phyloP scores from a whole-genome alignment of 2,329 filamentous ascomycete genomes.

The Teratosphaeriaceae sp. region DNA sequence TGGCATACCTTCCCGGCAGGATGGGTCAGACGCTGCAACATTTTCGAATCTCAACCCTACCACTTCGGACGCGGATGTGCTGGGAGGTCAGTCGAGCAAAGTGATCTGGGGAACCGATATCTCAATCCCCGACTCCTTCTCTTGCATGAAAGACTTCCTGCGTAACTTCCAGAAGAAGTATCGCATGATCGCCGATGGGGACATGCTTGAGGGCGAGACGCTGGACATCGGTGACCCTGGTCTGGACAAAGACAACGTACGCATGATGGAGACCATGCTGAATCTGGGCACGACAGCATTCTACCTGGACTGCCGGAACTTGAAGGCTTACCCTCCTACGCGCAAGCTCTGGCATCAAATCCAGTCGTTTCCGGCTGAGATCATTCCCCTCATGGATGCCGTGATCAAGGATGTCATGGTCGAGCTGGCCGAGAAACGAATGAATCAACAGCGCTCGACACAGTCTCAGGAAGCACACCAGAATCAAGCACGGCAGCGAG shows the following conservation, averaged over 20 bases:
- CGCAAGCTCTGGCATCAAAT: slow-evolving; percentile 93
- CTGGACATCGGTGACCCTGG: slow-evolving; percentile 60
- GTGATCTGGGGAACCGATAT: slow-evolving; percentile 98
- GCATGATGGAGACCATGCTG: slow-evolving; percentile 84
- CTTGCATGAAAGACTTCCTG: slow-evolving; percentile 84
- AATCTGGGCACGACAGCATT: slow-evolving; percentile 75
- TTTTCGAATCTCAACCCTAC: slow-evolving; percentile 68
- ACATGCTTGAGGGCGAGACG: slow-evolving; percentile 64
- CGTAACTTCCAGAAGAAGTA: slow-evolving; percentile 91
- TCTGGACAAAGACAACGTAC: slow-evolving; percentile 74
- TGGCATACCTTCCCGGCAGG: slow-evolving; percentile 50
- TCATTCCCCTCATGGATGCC: slow-evolving; percentile 95
- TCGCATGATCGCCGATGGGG: slow-evolving; percentile 83
- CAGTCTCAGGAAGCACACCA: slow-evolving; percentile 21
- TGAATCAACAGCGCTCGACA: slow-evolving; percentile 52
- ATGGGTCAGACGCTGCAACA: slow-evolving; percentile 52
- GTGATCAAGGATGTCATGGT: slow-evolving; percentile 89
- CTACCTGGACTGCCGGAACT: slow-evolving; percentile 80
- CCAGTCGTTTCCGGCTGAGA: slow-evolving; percentile 90
- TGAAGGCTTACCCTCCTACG: slow-evolving; percentile 89
- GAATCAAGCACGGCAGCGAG: slow-evolving; percentile 22
- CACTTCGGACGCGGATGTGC: slow-evolving; percentile 83
- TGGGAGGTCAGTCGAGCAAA: slow-evolving; percentile 74
- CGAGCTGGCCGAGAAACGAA: slow-evolving; percentile 76
- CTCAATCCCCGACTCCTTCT: slow-evolving; percentile 82